A percentile compares a stretch with the other conserved stretches of the same genome.
These are phyloP conservation scores for Colletotrichum godetiae DNA, from an alignment of 2,329 filamentous ascomycete genomes.

Conservation along the genomic window DNA sequence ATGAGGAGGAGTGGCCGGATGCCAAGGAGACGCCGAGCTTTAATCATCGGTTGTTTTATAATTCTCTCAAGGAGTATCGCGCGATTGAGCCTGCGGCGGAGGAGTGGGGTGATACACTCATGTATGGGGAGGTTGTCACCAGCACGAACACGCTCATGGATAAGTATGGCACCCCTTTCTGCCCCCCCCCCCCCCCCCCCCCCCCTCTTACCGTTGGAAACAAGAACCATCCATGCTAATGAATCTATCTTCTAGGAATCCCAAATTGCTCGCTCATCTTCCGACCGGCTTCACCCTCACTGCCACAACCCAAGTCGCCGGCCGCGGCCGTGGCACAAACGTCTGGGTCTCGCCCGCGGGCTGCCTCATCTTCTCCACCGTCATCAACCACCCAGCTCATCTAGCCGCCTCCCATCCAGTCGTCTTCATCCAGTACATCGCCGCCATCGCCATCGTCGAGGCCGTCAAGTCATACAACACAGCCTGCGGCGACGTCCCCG, in stretches of 20 bases:
- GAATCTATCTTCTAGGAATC: conserved; percentile 67
- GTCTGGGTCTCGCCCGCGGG: conserved; percentile 95
- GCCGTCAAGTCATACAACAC: conserved; percentile 83
- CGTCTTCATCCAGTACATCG: conserved; percentile 93
- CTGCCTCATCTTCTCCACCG: conserved; percentile 86
- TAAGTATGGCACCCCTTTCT: conserved; percentile 65
- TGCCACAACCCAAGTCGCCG: conserved; percentile 89
- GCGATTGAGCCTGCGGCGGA: conserved; percentile 63
- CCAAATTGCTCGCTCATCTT: conserved; percentile 77
- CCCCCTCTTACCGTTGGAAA: neutral
- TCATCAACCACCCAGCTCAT: conserved; percentile 84
- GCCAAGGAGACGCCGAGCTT: conserved; percentile 85
- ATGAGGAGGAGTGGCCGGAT: conserved; percentile 75
- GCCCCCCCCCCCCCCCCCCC: no score
- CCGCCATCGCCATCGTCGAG: conserved; percentile 86
- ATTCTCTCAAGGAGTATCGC: conserved; percentile 76
- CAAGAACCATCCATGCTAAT: neutral
- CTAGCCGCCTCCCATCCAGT: conserved; percentile 81
- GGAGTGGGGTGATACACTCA: conserved; percentile 79
- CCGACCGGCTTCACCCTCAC: conserved; percentile 89
- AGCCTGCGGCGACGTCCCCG: conserved; percentile 79
- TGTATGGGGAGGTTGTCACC: conserved; percentile 93
- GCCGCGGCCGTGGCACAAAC: conserved; percentile 88
- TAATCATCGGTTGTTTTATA: conserved; percentile 83
- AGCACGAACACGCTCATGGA: conserved; percentile 95